Evolutionary conservation across 1,284 basidiomycete species (phyloP).

Genomic region (Cystobasidium slooffiae): DNA sequence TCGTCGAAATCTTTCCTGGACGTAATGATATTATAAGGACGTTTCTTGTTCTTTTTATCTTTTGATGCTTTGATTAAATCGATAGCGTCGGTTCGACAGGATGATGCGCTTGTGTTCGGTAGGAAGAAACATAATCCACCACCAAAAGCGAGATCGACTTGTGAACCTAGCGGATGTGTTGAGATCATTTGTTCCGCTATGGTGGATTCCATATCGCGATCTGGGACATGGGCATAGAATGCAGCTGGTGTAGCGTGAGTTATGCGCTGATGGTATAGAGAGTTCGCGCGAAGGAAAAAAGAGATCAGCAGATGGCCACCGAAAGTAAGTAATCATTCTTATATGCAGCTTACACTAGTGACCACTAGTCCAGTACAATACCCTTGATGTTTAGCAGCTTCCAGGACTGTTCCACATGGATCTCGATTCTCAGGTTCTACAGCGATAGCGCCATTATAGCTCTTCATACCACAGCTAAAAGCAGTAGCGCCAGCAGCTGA

Average conservation of each 20-base stretch:
- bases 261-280: slow-evolving; percentile 46
- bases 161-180: slow-evolving; percentile 41
- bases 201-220: slow-evolving; percentile 46
- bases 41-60: slow-evolving; percentile 47
- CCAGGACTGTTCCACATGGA: slow-evolving; percentile 57
- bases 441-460: slow-evolving; percentile 58
- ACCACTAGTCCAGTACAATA: slow-evolving; percentile 57
- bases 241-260: slow-evolving; percentile 57
- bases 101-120: slow-evolving; percentile 51
- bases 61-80: slow-evolving; percentile 53
- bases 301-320: too few relatives aligned
- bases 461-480: slow-evolving; percentile 56
- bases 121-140: slow-evolving; percentile 57
- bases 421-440: slow-evolving; percentile 52
- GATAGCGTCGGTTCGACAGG: slow-evolving; percentile 55
- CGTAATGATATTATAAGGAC: slow-evolving; percentile 42
- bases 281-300: neutral
- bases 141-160: slow-evolving; percentile 57
- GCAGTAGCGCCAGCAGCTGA: slow-evolving; percentile 58
- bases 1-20: slow-evolving; percentile 41
- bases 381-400: slow-evolving; percentile 57
- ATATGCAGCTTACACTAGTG: slow-evolving; percentile 49
- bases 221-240: slow-evolving; percentile 57
- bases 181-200: slow-evolving; percentile 39
- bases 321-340: neutral